A percentile compares a stretch with the other conserved stretches of the same genome.
phyloP scores from a whole-genome alignment of 2,329 filamentous ascomycete genomes.

The Phyllosticta paracitricarpa region DNA sequence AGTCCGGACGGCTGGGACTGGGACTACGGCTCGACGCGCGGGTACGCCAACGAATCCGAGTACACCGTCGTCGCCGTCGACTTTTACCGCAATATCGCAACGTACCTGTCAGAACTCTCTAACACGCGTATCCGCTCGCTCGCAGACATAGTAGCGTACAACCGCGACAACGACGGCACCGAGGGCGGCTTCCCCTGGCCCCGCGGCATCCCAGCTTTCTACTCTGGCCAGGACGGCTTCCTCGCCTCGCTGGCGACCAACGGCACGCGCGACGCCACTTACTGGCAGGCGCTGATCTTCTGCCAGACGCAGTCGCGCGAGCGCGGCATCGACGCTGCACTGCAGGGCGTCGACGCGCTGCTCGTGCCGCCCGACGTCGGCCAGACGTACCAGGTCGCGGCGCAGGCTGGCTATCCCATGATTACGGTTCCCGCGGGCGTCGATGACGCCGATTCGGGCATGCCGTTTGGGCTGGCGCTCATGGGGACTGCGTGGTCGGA shows the following conservation, averaged over 20 bases:
- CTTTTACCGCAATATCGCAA: conserved; percentile 56
- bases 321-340: conserved; percentile 59
- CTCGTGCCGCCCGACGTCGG: conserved; percentile 60
- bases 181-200: conserved; percentile 54
- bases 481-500: conserved; percentile 55
- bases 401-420: conserved; percentile 66
- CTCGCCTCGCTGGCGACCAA: conserved; percentile 51
- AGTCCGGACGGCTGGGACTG: conserved; percentile 64
- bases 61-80: conserved; percentile 64
- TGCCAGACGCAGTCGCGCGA: conserved; percentile 48
- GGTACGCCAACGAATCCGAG: conserved; percentile 61
- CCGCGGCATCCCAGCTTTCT: conserved; percentile 50
- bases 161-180: conserved; percentile 49
- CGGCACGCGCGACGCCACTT: conserved; percentile 54
- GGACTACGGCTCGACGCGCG: conserved; percentile 54
- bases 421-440: conserved; percentile 58
- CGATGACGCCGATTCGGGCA: conserved; percentile 25
- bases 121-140: conserved; percentile 32
- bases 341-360: conserved; percentile 50
- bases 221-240: conserved; percentile 63
- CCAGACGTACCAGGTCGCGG: conserved; percentile 58
- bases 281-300: conserved; percentile 57
- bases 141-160: conserved; percentile 25
- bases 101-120: conserved; percentile 52
- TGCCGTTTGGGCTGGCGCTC: conserved; percentile 36